Conservation (phyloP, 768 basidiomycete species). For the Holtermannia corniformis region DNA sequence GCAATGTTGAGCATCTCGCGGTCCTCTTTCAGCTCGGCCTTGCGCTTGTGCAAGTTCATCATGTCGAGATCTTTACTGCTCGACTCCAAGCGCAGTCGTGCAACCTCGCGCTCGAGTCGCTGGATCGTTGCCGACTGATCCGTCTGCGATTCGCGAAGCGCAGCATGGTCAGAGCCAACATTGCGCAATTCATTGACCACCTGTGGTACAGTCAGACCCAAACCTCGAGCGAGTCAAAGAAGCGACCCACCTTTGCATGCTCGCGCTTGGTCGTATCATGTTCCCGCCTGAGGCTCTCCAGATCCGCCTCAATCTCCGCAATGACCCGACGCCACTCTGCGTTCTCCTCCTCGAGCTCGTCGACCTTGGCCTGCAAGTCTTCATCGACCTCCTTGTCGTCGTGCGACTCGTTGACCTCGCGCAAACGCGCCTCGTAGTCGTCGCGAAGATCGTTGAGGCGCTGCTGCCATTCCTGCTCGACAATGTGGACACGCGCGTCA, state of each 20-base stretch:
- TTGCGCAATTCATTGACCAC: conserved; percentile 49
- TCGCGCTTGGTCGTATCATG: conserved; percentile 45
- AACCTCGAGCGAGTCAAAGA: conserved; percentile 49
- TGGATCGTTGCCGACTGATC: conserved; percentile 56
- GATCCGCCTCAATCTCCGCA: conserved; percentile 51
- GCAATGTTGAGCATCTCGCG: conserved; percentile 78
- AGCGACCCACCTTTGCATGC: background rate
- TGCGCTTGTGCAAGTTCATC: conserved; percentile 59
- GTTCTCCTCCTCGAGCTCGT: conserved; percentile 49
- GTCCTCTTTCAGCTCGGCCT: conserved; percentile 64
- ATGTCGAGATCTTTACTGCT: conserved; percentile 76
- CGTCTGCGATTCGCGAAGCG: conserved; percentile 41
- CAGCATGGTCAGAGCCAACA: background rate
- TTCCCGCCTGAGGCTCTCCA: conserved; percentile 48
- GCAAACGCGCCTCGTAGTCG: background rate
- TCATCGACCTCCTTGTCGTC: background rate
- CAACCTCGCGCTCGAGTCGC: conserved; percentile 47
- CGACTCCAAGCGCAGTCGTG: conserved; percentile 60
- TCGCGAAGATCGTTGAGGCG: conserved; percentile 52
- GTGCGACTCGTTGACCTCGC: background rate
- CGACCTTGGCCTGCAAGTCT: conserved; percentile 47
- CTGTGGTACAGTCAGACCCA: conserved; percentile 50
- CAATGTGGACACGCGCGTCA: background rate
- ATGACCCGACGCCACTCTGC: conserved; percentile 54
- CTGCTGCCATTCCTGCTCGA: background rate